Evolutionary conservation across 495 filamentous ascomycete species (phyloP).

Genomic region (Neurospora terricola): DNA sequence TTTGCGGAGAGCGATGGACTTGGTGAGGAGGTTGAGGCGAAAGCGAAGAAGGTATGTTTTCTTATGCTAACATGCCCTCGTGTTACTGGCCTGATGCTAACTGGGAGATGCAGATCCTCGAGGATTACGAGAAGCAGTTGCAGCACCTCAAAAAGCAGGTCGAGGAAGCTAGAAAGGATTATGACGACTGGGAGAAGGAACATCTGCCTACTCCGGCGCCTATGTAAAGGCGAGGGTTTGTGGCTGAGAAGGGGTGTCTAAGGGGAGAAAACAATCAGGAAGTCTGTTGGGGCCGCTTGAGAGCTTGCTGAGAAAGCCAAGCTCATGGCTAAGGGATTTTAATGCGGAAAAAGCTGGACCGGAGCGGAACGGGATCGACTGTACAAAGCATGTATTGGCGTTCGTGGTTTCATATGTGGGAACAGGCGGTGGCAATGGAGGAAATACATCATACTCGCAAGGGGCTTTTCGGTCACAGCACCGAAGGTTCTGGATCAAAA

Average conservation of each 20-base stretch:
- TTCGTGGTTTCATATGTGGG: neutral
- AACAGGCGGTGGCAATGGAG: neutral
- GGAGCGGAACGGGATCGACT: neutral
- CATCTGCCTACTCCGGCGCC: slow-evolving; percentile 25
- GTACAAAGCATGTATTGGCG: neutral
- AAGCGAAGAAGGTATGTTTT: slow-evolving; percentile 69
- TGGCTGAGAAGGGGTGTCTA: neutral
- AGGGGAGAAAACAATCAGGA: neutral
- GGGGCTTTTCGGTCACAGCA: neutral
- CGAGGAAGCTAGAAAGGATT: slow-evolving; percentile 66
- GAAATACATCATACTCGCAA: neutral
- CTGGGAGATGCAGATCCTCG: slow-evolving; percentile 54
- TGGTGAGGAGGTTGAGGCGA: slow-evolving; percentile 68
- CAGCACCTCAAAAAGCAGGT: slow-evolving; percentile 76
- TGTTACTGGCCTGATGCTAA: slow-evolving; percentile 12
- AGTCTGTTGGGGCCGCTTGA: neutral
- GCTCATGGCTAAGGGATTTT: neutral
- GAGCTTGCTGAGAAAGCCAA: neutral
- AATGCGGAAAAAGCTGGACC: neutral
- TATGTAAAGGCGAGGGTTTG: slow-evolving; percentile 10
- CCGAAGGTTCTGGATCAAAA: no score
- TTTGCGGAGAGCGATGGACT: slow-evolving; percentile 44
- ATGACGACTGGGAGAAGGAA: slow-evolving; percentile 62
- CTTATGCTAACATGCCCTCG: no score
- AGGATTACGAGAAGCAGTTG: slow-evolving; percentile 83